A percentile compares a stretch with the other conserved stretches of the same genome.
phyloP scores from a whole-genome alignment of 352 stramenopile species.

The Phytophthora palmivora region DNA sequence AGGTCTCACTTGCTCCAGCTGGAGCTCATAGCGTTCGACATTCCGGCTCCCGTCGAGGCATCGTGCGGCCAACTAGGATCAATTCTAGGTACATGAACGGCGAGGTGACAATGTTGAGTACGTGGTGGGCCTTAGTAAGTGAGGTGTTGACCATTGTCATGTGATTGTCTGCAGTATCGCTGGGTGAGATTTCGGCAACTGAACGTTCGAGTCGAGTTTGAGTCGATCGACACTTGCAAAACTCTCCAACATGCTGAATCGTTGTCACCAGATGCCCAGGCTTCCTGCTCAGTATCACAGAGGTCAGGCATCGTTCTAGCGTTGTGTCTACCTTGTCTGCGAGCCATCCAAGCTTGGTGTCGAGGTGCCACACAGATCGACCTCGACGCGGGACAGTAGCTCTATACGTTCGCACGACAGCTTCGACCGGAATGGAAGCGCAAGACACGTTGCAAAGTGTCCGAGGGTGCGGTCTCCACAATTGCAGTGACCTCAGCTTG shows the following conservation, averaged over 20 bases:
- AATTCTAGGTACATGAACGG: no score
- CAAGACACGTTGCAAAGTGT: conserved; percentile 1
- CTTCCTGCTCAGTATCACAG: conserved; percentile 11
- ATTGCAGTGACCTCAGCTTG: neutral
- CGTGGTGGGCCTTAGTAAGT: no score
- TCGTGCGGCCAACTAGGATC: conserved; percentile 16
- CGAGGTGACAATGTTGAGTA: no score
- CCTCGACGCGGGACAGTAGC: conserved; percentile 15
- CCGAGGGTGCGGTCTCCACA: neutral
- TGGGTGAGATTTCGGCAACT: conserved; percentile 1
- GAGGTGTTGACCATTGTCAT: neutral
- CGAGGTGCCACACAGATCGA: neutral
- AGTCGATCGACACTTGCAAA: neutral
- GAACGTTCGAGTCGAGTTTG: no score
- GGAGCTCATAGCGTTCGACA: neutral
- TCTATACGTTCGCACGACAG: neutral
- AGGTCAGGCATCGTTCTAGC: neutral
- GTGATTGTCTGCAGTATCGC: neutral
- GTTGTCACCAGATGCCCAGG: conserved; percentile 9
- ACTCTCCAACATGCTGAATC: conserved; percentile 15
- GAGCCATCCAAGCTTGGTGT: conserved; percentile 5
- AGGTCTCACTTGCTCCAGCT: conserved; percentile 17
- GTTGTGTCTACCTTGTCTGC: neutral
- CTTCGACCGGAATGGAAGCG: neutral
- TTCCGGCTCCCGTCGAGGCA: conserved; percentile 18